These are phyloP conservation scores for Ballota nigra DNA, from an alignment of 257 asterid species.

Conservation along the genomic window DNA sequence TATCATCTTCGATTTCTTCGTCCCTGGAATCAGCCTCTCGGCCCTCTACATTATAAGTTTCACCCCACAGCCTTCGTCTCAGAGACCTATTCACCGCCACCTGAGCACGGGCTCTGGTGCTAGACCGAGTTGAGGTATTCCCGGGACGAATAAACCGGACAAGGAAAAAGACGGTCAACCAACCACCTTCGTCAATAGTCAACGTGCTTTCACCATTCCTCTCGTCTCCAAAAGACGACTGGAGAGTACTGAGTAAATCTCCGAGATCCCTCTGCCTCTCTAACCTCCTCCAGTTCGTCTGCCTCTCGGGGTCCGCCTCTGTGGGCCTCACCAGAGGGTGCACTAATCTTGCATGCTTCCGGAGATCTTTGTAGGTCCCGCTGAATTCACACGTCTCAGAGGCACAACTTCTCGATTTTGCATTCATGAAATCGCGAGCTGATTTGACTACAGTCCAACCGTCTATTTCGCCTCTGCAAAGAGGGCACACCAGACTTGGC, in stretches of 20 bases:
- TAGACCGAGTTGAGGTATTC: conserved; percentile 44
- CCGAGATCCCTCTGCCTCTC: conserved; percentile 82
- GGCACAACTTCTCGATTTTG: conserved; percentile 77
- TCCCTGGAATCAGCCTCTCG: conserved; percentile 47
- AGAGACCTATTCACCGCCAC: conserved; percentile 46
- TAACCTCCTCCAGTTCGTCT: conserved; percentile 73
- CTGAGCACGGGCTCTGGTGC: conserved; percentile 46
- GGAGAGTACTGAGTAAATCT: conserved; percentile 72
- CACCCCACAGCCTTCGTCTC: conserved; percentile 77
- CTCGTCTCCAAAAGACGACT: conserved; percentile 69
- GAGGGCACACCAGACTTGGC: conserved; percentile 65
- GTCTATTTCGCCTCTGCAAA: conserved; percentile 68
- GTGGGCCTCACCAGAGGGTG: conserved; percentile 82
- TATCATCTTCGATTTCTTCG: conserved; percentile 13
- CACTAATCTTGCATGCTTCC: conserved; percentile 74
- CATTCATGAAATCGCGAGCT: conserved; percentile 74
- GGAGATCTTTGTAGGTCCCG: conserved; percentile 70
- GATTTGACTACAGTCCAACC: conserved; percentile 71
- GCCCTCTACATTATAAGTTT: conserved; percentile 46
- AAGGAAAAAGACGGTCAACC: conserved; percentile 65
- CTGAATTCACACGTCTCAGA: conserved; percentile 70
- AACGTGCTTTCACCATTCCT: conserved; percentile 49
- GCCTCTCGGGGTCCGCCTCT: conserved; percentile 80
- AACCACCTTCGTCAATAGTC: conserved; percentile 62
- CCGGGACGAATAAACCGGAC: conserved; percentile 64